These are phyloP conservation scores for Vigna nakashimae DNA, from an alignment of 306 rosid species.

Conservation along the genomic window DNA sequence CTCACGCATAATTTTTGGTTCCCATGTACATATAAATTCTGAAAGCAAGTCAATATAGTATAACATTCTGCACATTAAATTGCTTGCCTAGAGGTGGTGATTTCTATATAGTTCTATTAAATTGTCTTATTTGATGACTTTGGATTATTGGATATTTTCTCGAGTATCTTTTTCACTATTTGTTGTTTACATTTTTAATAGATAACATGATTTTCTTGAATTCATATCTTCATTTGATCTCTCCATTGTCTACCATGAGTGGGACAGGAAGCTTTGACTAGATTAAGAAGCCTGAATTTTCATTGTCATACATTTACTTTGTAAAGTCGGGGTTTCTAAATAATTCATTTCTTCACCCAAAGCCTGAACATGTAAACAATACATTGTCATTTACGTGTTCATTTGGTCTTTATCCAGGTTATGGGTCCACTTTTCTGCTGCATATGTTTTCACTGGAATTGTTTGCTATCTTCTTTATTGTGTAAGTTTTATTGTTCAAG, in stretches of 20 bases:
- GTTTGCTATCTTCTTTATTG: slow-evolving; percentile 87
- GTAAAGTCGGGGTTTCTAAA: background rate
- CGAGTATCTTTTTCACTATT: background rate
- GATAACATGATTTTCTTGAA: background rate
- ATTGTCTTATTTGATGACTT: background rate
- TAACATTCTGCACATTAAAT: slow-evolving; percentile 4
- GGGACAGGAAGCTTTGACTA: background rate
- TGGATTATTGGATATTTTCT: slow-evolving; percentile 13
- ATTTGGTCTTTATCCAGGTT: slow-evolving; percentile 68
- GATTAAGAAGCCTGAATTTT: slow-evolving; percentile 1
- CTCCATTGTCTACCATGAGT: background rate
- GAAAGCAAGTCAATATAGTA: background rate
- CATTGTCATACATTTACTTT: background rate
- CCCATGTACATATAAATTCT: slow-evolving; percentile 1
- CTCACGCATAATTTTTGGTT: background rate
- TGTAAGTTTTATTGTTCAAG: slow-evolving; percentile 61
- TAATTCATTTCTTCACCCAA: background rate
- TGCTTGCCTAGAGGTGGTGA: background rate
- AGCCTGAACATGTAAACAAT: too few relatives aligned
- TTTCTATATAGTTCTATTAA: background rate
- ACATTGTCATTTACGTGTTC: background rate
- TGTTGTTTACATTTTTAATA: slow-evolving; percentile 17
- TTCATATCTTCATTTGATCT: background rate
- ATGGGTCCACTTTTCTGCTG: slow-evolving; percentile 86
- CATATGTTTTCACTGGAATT: slow-evolving; percentile 76